phyloP scores from a whole-genome alignment of 345 rosid species.

The Rhizophora apiculata region DNA sequence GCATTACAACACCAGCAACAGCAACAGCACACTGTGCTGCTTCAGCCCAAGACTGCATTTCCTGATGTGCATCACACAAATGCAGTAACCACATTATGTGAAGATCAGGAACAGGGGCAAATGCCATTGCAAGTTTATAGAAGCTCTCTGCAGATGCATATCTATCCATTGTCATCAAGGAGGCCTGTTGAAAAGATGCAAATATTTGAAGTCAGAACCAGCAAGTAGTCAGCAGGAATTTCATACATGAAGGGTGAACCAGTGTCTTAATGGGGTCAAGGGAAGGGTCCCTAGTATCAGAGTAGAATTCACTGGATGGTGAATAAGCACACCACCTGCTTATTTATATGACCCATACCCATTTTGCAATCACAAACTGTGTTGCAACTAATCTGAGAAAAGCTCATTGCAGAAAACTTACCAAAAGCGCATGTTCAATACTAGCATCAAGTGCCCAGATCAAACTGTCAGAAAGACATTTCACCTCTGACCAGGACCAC shows the following conservation, averaged over 20 bases:
- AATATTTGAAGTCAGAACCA: constrained; percentile 5
- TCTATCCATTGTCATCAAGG: constrained; percentile 82
- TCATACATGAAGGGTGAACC: background rate
- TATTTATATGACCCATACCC: background rate
- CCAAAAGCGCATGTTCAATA: constrained; percentile 93
- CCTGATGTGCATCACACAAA: constrained; percentile 99
- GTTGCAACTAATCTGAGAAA: background rate
- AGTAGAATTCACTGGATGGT: background rate
- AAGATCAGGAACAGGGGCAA: constrained; percentile 99
- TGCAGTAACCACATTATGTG: constrained; percentile 99
- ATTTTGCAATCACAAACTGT: background rate
- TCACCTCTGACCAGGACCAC: constrained; percentile 92
- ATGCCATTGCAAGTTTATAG: constrained; percentile 97
- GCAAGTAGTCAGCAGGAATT: background rate
- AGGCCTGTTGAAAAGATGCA: constrained; percentile 45
- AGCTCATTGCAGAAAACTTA: constrained; percentile 35
- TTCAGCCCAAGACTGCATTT: constrained; percentile 99
- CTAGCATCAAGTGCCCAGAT: constrained; percentile 96
- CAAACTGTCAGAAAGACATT: constrained; percentile 71
- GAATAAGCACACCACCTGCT: background rate
- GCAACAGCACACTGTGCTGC: constrained; percentile 98
- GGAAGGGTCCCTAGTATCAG: background rate
- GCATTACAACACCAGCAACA: constrained; percentile 93
- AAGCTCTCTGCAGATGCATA: constrained; percentile 98
- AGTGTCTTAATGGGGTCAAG: background rate